Conservation (phyloP, 2,329 filamentous ascomycete genomes). For the Arachnomyces sp. region DNA sequence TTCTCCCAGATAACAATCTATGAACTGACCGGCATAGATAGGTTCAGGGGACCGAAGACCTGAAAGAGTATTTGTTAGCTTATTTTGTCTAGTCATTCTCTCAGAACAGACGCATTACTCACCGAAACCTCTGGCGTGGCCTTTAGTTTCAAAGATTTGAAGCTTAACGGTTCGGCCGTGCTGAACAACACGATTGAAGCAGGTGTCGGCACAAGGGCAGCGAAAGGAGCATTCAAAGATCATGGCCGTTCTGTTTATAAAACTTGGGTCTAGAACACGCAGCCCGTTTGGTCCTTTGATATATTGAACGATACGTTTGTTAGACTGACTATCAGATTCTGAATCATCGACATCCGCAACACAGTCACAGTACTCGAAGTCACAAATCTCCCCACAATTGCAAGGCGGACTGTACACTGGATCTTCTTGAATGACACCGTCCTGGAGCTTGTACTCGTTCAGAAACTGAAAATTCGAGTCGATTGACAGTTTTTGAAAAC, state of each 20-base stretch:
- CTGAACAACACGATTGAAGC: slow-evolving; percentile 38
- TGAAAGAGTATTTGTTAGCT: slow-evolving; percentile 13
- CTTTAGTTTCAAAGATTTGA: slow-evolving; percentile 36
- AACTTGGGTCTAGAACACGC: slow-evolving; percentile 22
- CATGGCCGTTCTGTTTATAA: slow-evolving; percentile 27
- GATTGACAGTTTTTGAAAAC: slow-evolving; percentile 13
- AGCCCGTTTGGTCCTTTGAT: slow-evolving; percentile 12
- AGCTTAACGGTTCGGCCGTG: slow-evolving; percentile 31
- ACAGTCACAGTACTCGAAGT: slow-evolving; percentile 22
- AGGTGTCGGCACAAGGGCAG: slow-evolving; percentile 29
- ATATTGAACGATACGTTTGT: slow-evolving; percentile 27
- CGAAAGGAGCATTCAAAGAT: slow-evolving; percentile 35
- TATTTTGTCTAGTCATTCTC: neutral
- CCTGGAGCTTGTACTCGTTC: slow-evolving; percentile 27
- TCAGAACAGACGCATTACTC: slow-evolving; percentile 7
- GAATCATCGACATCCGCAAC: slow-evolving; percentile 24
- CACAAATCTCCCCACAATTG: slow-evolving; percentile 21
- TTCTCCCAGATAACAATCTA: slow-evolving; percentile 40
- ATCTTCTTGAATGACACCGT: slow-evolving; percentile 21
- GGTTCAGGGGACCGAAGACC: slow-evolving; percentile 32
- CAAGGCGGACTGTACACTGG: slow-evolving; percentile 29
- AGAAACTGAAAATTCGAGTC: slow-evolving; percentile 33
- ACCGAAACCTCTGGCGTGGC: slow-evolving; percentile 32
- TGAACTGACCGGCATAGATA: slow-evolving; percentile 37
- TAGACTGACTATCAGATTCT: slow-evolving; percentile 20